A percentile compares a stretch with the other conserved stretches of the same genome.
Evolutionary conservation across 1,139 yeast species (phyloP).

Genomic region (Taphrina sp.): DNA sequence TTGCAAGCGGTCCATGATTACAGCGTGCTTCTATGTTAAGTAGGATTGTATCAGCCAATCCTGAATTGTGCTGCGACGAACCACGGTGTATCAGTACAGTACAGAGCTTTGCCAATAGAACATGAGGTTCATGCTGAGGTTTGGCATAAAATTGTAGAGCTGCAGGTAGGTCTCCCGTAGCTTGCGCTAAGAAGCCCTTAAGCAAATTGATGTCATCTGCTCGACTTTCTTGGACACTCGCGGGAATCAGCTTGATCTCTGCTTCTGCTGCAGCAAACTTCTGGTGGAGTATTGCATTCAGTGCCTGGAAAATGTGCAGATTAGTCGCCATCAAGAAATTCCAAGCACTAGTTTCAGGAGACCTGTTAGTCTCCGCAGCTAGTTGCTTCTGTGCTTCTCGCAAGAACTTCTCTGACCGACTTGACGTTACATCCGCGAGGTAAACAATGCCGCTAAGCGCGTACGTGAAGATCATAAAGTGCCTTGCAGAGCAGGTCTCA

Average conservation of each 20-base stretch:
- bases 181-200: slow-evolving; percentile 8
- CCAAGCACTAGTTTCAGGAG: too few relatives aligned
- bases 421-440: slow-evolving; percentile 12
- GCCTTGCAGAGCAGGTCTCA: neutral
- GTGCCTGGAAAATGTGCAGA: neutral
- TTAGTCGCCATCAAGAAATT: neutral
- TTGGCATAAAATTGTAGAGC: neutral
- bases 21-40: neutral
- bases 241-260: neutral
- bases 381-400: slow-evolving; percentile 11
- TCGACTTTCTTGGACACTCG: neutral
- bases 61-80: neutral
- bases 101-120: neutral
- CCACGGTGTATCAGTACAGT: slow-evolving; percentile 1
- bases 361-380: neutral
- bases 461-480: slow-evolving; percentile 18
- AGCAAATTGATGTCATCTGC: neutral
- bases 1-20: neutral
- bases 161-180: neutral
- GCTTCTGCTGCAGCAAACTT: neutral
- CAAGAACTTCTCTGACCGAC: slow-evolving; percentile 6
- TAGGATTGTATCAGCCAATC: neutral
- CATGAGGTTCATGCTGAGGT: neutral
- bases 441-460: slow-evolving; percentile 5
- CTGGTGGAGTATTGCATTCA: neutral